Conservation (phyloP, 75 land plant genomes). For the Pinus albicaulis region DNA sequence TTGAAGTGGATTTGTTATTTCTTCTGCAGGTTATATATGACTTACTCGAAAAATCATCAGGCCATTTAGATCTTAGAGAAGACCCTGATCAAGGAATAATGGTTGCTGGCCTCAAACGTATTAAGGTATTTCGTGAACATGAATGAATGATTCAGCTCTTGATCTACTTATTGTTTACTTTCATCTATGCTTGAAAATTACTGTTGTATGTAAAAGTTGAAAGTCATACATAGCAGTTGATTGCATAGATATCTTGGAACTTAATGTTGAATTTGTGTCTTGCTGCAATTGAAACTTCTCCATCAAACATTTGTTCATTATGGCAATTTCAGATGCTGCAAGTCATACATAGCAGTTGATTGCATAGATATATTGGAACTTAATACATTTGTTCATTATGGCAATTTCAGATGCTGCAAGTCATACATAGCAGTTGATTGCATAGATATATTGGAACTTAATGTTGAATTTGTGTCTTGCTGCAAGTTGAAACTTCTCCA, state of each 20-base stretch:
- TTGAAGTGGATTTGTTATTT: background rate
- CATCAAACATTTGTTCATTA: no score
- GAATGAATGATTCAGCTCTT: background rate
- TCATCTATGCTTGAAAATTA: background rate
- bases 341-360: background rate
- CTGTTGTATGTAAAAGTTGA: background rate
- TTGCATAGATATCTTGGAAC: background rate
- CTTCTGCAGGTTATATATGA: conserved; percentile 89
- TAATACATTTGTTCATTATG: no score
- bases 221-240: background rate
- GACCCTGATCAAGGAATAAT: conserved; percentile 88
- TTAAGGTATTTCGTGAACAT: conserved; percentile 50
- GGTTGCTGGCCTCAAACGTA: conserved; percentile 87
- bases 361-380: background rate
- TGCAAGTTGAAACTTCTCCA: background rate
- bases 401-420: background rate
- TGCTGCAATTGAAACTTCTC: background rate
- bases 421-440: background rate
- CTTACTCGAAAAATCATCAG: conserved; percentile 90
- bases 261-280: background rate
- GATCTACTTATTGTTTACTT: background rate
- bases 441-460: background rate
- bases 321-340: background rate
- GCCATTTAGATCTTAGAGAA: conserved; percentile 90
- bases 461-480: background rate